Evolutionary conservation across 805 yeast genomes (phyloP), one percentile per base, ranked within the genome.

Genomic region (Candida railenensis): DNA sequence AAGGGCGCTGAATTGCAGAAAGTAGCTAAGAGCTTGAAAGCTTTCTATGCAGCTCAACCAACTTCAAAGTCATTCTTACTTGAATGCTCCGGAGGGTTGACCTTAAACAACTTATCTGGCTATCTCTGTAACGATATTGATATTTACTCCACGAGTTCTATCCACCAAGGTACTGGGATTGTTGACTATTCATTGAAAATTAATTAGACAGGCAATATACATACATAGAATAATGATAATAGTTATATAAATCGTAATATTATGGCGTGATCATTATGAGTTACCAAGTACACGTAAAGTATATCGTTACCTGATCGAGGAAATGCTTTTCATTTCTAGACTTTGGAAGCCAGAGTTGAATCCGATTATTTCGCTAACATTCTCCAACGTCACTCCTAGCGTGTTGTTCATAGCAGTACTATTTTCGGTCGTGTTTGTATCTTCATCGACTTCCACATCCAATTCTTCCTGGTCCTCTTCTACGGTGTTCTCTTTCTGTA

Each of bases 1-100:
- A 61, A 74, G 3, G 88, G 89, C 2, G 78, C 74, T 0, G 85
- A 76, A 15, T 71, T 91, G 48, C 81, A 78, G 50, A 53, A 60
- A 0, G 92, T 85, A 16, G 96, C 97, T 0, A 61, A 61, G 22
- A 76, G 66, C 51, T 68, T 91, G 50, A 89, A 85, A 62, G 48
- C 56, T 2, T 73, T 72, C 53, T 88, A 87, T 82, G 56, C 61
- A 3, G 73, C 73, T 14, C 53, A 63, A 20, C 57, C 61, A 36
- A 61, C 60, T 46, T 4, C 39, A 15, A 77, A 73, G 47, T 56
- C 70, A 1, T 89, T 88, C 54, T 65, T 89, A 52, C 74, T 91
- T 43, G 98, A 91, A 66, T 91, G 97, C 67, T 83, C 92, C 45
- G 98, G 98, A 19, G 98, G 98, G 0, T 76, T 91, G 52, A 86